Conservation (phyloP, 306 rosid species). For the Oxytropis ochrocephala region DNA sequence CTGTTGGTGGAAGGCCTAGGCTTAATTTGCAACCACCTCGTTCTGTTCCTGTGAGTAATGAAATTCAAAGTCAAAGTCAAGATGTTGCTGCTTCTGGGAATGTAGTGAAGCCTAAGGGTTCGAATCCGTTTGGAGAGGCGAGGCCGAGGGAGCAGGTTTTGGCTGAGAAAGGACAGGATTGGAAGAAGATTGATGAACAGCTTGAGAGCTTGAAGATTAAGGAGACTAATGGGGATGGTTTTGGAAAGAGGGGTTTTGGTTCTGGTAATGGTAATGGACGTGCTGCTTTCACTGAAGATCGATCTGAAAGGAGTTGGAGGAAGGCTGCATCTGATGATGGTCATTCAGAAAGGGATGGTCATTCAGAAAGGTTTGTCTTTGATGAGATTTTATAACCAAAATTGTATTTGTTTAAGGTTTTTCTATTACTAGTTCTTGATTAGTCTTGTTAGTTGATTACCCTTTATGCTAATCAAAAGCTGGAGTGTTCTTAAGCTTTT, state of each 20-base stretch:
- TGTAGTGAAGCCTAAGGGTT: constrained; percentile 44
- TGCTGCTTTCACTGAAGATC: constrained; percentile 24
- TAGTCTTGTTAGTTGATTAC: not conserved
- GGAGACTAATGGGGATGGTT: constrained; percentile 38
- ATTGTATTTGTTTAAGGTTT: not conserved
- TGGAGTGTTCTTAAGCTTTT: not conserved
- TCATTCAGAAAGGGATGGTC: constrained; percentile 55
- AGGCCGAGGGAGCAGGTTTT: constrained; percentile 96
- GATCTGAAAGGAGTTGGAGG: constrained; percentile 68
- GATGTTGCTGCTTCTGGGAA: constrained; percentile 36
- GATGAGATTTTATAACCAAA: not conserved
- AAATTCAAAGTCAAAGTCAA: not conserved
- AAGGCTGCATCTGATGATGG: constrained; percentile 43
- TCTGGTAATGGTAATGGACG: constrained; percentile 39
- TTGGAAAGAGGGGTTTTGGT: constrained; percentile 58
- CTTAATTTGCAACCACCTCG: constrained; percentile 70
- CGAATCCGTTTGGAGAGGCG: constrained; percentile 75
- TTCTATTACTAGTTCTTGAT: not conserved
- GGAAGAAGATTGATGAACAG: constrained; percentile 87
- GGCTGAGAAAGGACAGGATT: constrained; percentile 87
- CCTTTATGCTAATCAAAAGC: not conserved
- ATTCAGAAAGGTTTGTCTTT: constrained; percentile 50
- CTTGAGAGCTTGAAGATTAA: constrained; percentile 63
- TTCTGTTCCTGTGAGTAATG: constrained; percentile 38
- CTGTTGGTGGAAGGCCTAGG: constrained; percentile 64